Conservation (phyloP, 495 filamentous ascomycete genomes). For the Hypoxylon trugodes region DNA sequence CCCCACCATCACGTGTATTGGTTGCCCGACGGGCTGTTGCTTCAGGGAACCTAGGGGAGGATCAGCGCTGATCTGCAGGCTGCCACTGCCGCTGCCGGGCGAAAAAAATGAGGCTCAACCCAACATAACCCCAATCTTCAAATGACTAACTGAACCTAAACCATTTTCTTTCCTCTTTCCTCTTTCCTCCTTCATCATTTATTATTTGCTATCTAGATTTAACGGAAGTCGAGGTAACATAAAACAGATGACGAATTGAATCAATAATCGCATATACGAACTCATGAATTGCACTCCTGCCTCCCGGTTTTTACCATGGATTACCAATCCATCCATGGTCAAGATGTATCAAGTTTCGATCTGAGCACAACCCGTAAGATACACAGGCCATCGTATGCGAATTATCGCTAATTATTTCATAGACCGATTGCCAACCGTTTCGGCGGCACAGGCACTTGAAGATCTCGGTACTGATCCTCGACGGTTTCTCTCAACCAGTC, state of each 20-base stretch:
- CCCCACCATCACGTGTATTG: constrained; percentile 33
- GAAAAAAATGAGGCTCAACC: constrained; percentile 36
- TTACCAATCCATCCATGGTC: constrained; percentile 54
- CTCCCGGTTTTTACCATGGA: constrained; percentile 44
- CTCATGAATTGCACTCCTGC: constrained; percentile 5
- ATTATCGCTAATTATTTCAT: constrained; percentile 17
- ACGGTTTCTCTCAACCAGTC: constrained; percentile 70
- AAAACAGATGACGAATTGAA: background rate
- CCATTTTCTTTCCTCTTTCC: constrained; percentile 4
- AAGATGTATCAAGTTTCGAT: constrained; percentile 59
- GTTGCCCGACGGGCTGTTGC: constrained; percentile 2
- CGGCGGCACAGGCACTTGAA: constrained; percentile 83
- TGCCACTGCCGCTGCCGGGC: constrained; percentile 32
- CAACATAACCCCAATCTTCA: constrained; percentile 29
- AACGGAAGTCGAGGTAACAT: background rate
- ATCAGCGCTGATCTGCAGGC: constrained; percentile 38
- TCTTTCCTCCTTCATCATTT: background rate
- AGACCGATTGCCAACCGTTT: constrained; percentile 87
- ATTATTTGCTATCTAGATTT: too few species aligned
- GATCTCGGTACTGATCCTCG: constrained; percentile 60
- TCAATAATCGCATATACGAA: background rate
- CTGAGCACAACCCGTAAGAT: constrained; percentile 48
- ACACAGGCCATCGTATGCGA: background rate
- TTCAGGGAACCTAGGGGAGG: constrained; percentile 13
- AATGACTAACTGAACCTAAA: constrained; percentile 14